Percentiles rank a stretch among this genome's conserved stretches.
Conservation (phyloP, 176 grass and related monocot species). For the Aegilops sharonensis region DNA sequence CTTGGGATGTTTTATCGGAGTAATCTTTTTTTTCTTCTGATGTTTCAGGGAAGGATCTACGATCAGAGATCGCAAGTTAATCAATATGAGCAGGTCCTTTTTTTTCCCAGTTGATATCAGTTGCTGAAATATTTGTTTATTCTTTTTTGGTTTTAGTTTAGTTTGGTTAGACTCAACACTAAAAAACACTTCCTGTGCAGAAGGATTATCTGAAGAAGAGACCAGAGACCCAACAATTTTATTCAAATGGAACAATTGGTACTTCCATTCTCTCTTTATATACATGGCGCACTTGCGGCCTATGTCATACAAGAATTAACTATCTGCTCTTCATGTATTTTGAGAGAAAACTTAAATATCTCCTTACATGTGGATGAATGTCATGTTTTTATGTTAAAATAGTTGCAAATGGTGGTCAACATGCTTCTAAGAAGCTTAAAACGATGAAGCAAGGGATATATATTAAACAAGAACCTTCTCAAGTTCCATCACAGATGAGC, state of each 20-base stretch:
- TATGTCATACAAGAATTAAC: conserved; percentile 1
- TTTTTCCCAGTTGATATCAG: not conserved
- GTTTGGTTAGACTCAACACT: not conserved
- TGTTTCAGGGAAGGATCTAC: conserved; percentile 57
- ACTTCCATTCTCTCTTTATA: conserved; percentile 29
- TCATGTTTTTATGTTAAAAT: conserved; percentile 35
- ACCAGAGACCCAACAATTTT: conserved; percentile 60
- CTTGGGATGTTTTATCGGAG: conserved; percentile 27
- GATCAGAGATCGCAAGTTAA: conserved; percentile 66
- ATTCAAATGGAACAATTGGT: conserved; percentile 77
- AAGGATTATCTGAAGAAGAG: conserved; percentile 85
- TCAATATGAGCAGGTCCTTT: conserved; percentile 73
- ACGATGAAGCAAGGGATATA: conserved; percentile 56
- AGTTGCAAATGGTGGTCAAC: conserved; percentile 69
- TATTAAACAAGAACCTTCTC: conserved; percentile 57
- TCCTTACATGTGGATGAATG: conserved; percentile 15
- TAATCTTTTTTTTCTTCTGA: conserved; percentile 25
- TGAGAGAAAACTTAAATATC: conserved; percentile 22
- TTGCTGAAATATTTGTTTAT: conserved; percentile 1
- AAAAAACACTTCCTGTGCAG: conserved; percentile 33
- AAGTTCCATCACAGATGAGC: conserved; percentile 73
- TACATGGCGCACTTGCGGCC: not conserved
- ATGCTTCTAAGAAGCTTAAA: conserved; percentile 78
- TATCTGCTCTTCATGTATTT: conserved; percentile 21
- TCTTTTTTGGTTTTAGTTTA: not conserved